Percentiles rank a stretch among this genome's conserved stretches.
Conservation (phyloP, 257 asterid genomes). For the Thymus mandschuricus region DNA sequence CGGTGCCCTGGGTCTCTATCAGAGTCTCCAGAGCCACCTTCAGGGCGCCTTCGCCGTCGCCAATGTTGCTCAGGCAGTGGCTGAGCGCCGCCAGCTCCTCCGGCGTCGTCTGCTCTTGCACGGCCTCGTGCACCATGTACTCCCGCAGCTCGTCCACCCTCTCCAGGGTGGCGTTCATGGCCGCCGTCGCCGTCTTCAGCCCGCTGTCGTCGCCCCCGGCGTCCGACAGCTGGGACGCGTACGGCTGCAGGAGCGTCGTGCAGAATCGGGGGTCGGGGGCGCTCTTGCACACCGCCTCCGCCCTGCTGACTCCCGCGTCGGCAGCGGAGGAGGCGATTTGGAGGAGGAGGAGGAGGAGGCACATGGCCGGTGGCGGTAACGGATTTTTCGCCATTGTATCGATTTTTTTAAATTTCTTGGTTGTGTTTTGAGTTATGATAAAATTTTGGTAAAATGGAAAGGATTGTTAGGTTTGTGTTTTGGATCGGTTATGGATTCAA, state of each 20-base stretch:
- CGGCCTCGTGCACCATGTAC: conserved; percentile 5
- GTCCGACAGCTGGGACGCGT: background rate
- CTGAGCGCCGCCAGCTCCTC: background rate
- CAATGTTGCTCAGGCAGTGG: conserved; percentile 5
- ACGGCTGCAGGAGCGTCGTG: conserved; percentile 1
- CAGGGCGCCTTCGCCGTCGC: conserved; percentile 18
- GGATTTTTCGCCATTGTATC: background rate
- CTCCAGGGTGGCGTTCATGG: conserved; percentile 16
- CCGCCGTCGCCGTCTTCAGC: background rate
- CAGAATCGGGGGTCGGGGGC: background rate
- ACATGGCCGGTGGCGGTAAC: background rate
- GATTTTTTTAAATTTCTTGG: background rate
- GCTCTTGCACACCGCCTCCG: background rate
- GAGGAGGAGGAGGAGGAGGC: conserved; percentile 1
- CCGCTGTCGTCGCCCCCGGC: background rate
- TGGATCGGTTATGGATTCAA: background rate
- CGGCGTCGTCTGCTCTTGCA: background rate
- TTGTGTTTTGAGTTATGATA: background rate
- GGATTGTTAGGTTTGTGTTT: background rate
- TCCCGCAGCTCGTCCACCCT: background rate
- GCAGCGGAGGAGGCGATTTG: background rate
- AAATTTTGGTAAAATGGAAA: background rate
- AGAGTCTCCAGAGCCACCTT: conserved; percentile 2
- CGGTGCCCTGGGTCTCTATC: background rate
- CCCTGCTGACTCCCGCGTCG: no score